Evolutionary conservation across 805 yeast species (phyloP), one percentile per base, ranked within the genome.

Genomic region (Saccharomycopsis sp.): DNA sequence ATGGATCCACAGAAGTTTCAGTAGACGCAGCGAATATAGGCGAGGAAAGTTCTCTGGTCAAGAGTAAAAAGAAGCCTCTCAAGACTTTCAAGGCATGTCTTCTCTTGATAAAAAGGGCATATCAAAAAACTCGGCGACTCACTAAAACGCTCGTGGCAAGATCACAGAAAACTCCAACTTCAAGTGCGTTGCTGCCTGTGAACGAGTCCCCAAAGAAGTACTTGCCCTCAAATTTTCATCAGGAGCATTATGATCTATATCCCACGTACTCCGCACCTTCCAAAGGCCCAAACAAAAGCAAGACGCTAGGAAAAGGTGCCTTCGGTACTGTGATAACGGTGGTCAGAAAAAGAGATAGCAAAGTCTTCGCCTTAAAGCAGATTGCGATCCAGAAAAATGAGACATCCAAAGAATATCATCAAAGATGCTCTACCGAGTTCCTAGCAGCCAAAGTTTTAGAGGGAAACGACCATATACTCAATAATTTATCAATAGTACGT

Each of bases 301-400:
- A 77, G 56, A 78, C 76, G 53, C 68, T 87, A 53, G 91, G 91
- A 2, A 79, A 78, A 57, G 92, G 92, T 54, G 91, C 90, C 2
- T 81, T 87, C 1, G 79, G 12, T 37, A 37, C 44, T 12, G 90
- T 87, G 20, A 74, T 83, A 56, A 78, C 77, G 58, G 69, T 79
- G 2, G 71, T 72, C 58, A 68, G 71, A 15, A 68, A 71, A 46
- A 64, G 67, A 23, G 65, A 68, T 21, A 75, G 74, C 56, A 75
- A 76, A 58, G 62, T 75, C 3, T 85, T 71, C 68, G 91, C 91
- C 0, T 73, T 86, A 64, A 87, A 87, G 68, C 80, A 80, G 65
- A 81, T 87, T 64, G 73, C 79, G 8, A 69, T 85, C 53, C 77
- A 85, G 57, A 68, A 78, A 51, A 79, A 79, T 62, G 95, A 87